Evolutionary conservation across 768 basidiomycete genomes (phyloP).

Genomic region (Panellus pusillus): DNA sequence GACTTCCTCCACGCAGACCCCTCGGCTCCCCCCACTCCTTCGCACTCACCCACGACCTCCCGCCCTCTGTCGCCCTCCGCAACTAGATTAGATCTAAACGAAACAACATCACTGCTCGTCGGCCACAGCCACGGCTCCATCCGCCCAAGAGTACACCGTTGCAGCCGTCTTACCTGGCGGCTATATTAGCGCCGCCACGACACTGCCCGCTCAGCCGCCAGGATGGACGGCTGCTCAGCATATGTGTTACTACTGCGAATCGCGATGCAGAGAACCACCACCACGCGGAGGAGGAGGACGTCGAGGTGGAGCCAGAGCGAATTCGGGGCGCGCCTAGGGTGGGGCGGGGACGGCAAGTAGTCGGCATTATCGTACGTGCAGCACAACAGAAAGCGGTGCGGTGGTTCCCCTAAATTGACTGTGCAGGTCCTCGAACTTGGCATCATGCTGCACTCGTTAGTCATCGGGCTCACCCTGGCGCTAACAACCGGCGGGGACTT

Average conservation of each 20-base stretch:
- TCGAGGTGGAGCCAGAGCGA: slow-evolving; percentile 16
- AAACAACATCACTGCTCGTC: slow-evolving; percentile 10
- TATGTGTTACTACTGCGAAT: slow-evolving; percentile 29
- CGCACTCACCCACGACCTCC: slow-evolving; percentile 29
- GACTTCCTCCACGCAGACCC: slow-evolving; percentile 65
- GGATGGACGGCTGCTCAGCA: slow-evolving; percentile 15
- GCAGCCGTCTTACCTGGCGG: slow-evolving; percentile 8
- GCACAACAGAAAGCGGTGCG: not conserved
- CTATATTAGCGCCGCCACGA: slow-evolving; percentile 15
- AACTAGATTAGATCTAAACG: slow-evolving; percentile 5
- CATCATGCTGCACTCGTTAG: slow-evolving; percentile 82
- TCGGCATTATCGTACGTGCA: slow-evolving; percentile 66
- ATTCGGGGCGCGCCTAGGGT: slow-evolving; percentile 30
- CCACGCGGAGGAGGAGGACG: slow-evolving; percentile 2
- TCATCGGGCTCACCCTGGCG: slow-evolving; percentile 77
- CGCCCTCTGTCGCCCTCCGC: slow-evolving; percentile 4
- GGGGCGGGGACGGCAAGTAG: slow-evolving; percentile 62
- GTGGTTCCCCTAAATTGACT: not conserved
- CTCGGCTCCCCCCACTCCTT: slow-evolving; percentile 47
- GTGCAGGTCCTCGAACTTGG: slow-evolving; percentile 74
- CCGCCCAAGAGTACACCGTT: slow-evolving; percentile 7
- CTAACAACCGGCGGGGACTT: slow-evolving; percentile 72
- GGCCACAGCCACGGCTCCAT: not conserved
- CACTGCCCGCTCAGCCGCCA: slow-evolving; percentile 19
- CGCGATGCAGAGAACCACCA: slow-evolving; percentile 2